Conservation (phyloP, 2,329 filamentous ascomycete genomes). For the Pestalotiopsis fici region DNA sequence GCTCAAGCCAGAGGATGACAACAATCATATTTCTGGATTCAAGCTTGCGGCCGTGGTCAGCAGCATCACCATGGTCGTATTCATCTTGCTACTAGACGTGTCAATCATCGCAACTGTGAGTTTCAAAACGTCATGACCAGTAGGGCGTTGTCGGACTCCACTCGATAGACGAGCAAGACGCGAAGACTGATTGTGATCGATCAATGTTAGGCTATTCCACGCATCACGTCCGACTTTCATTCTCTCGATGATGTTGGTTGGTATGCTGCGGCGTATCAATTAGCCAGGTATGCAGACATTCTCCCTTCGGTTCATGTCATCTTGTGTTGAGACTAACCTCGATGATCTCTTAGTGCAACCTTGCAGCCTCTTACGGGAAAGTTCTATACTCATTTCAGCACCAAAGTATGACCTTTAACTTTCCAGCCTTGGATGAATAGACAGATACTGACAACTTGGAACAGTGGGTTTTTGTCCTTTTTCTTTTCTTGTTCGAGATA, state of each 20-base stretch:
- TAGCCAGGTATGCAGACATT: slow-evolving; percentile 9
- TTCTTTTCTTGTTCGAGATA: slow-evolving; percentile 52
- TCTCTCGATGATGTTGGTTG: slow-evolving; percentile 14
- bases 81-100: slow-evolving; percentile 51
- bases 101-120: slow-evolving; percentile 53
- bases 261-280: slow-evolving; percentile 14
- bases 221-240: slow-evolving; percentile 15
- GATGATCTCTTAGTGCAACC: background rate
- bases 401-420: slow-evolving; percentile 23
- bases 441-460: background rate
- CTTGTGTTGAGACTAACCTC: background rate
- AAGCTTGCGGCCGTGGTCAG: slow-evolving; percentile 26
- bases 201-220: slow-evolving; percentile 11
- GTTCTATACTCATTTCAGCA: slow-evolving; percentile 41
- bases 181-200: background rate
- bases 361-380: slow-evolving; percentile 28
- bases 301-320: background rate
- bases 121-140: background rate
- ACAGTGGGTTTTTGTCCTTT: slow-evolving; percentile 35
- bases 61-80: slow-evolving; percentile 42
- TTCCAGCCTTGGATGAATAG: background rate
- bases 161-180: background rate
- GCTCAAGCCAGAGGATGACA: background rate
- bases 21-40: slow-evolving; percentile 21
- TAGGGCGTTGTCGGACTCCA: too few relatives aligned